A percentile compares a stretch with the other conserved stretches of the same genome.
These are phyloP conservation scores for Raddia guianensis DNA, from an alignment of 176 grass and related monocot genomes.

Conservation along the genomic window DNA sequence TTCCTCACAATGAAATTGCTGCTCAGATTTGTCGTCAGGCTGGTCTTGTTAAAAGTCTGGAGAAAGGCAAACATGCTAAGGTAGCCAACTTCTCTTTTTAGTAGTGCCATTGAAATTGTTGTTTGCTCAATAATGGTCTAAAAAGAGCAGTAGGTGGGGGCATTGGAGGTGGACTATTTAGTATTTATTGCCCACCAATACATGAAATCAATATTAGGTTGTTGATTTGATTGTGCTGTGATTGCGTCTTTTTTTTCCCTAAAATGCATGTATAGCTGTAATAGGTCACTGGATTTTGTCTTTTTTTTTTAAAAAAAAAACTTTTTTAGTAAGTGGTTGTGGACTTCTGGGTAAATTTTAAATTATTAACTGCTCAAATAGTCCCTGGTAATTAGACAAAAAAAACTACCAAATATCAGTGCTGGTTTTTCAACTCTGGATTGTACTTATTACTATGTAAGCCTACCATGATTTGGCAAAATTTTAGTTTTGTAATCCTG, in stretches of 20 bases:
- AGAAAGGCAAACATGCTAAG: constrained; percentile 72
- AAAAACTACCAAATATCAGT: neutral
- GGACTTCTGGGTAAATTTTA: too few relatives aligned
- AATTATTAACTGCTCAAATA: neutral
- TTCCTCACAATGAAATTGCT: constrained; percentile 96
- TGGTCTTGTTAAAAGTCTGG: constrained; percentile 83
- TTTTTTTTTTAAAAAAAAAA: too few relatives aligned
- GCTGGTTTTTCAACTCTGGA: neutral
- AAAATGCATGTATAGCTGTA: neutral
- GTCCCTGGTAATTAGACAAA: neutral
- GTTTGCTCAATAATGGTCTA: neutral
- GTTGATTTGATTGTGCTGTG: constrained; percentile 22
- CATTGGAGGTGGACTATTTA: neutral
- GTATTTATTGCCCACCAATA: neutral
- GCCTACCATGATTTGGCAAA: neutral
- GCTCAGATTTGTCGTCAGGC: constrained; percentile 97
- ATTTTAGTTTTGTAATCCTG: constrained; percentile 13
- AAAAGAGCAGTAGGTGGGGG: neutral
- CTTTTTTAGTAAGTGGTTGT: neutral
- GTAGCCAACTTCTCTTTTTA: constrained; percentile 21
- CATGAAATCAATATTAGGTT: constrained; percentile 4
- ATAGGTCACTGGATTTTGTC: too few relatives aligned
- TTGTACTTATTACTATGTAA: constrained; percentile 1
- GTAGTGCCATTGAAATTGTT: constrained; percentile 21
- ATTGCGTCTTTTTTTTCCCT: neutral